These are phyloP conservation scores for Breynia disticha DNA, from an alignment of 441 rosid genomes.

Conservation along the genomic window DNA sequence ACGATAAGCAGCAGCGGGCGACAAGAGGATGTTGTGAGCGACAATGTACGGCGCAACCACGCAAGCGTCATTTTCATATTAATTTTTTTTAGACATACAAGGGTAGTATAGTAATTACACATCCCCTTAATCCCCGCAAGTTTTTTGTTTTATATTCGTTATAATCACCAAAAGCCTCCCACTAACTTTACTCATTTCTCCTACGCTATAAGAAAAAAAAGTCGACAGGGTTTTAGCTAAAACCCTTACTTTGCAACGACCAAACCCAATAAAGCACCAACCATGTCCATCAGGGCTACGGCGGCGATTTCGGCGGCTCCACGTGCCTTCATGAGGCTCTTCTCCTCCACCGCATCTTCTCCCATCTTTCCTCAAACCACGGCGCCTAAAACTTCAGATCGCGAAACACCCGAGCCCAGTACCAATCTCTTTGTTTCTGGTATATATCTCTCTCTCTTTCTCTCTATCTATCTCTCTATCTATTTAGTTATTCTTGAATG, in stretches of 20 bases:
- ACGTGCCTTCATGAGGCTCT: constrained; percentile 35
- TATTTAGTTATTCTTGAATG: too few relatives aligned
- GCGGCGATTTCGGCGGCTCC: constrained; percentile 27
- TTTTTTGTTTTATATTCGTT: too few relatives aligned
- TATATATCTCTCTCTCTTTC: constrained; percentile 4
- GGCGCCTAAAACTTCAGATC: constrained; percentile 17
- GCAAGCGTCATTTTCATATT: too few relatives aligned
- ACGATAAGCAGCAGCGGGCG: constrained; percentile 70
- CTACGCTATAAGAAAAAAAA: too few relatives aligned
- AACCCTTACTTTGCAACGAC: neutral
- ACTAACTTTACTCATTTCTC: too few relatives aligned
- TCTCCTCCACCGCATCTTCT: constrained; percentile 40
- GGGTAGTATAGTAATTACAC: too few relatives aligned
- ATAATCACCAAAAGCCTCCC: too few relatives aligned
- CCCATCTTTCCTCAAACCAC: constrained; percentile 28
- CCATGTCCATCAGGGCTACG: constrained; percentile 36
- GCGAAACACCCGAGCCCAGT: constrained; percentile 59
- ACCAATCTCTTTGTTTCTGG: constrained; percentile 79
- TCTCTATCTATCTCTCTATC: neutral
- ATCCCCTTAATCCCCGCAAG: too few relatives aligned
- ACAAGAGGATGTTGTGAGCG: constrained; percentile 53
- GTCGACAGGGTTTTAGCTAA: neutral
- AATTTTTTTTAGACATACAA: too few relatives aligned
- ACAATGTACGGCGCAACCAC: constrained; percentile 64
- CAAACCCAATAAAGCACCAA: neutral